Conservation (phyloP, 164 flowering plant genomes). For the Chimonanthus praecox region DNA sequence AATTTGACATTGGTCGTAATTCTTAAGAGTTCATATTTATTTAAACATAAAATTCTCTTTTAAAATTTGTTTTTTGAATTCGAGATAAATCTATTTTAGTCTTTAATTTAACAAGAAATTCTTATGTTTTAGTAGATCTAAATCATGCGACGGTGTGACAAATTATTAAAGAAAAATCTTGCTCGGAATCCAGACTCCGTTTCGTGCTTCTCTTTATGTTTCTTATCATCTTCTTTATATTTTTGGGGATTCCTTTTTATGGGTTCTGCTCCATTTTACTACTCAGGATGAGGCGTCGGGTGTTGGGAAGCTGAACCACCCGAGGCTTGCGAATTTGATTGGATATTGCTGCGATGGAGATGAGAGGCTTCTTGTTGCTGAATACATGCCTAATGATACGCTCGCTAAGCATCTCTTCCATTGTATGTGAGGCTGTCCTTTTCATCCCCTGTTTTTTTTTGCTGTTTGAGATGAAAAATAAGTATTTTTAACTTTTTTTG, state of each 20-base stretch:
- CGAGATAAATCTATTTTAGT: too few species aligned
- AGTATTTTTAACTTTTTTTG: too few species aligned
- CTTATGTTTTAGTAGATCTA: too few species aligned
- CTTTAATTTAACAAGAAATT: too few species aligned
- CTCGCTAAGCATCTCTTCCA: slow-evolving; percentile 92
- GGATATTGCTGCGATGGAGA: slow-evolving; percentile 97
- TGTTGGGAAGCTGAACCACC: slow-evolving; percentile 78
- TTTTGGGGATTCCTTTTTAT: not conserved
- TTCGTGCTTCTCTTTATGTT: not conserved
- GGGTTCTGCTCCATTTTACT: not conserved
- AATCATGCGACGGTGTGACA: too few species aligned
- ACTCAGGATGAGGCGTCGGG: slow-evolving; percentile 87
- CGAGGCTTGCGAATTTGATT: slow-evolving; percentile 81
- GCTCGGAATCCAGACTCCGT: too few species aligned
- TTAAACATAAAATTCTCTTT: too few species aligned
- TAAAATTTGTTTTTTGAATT: too few species aligned
- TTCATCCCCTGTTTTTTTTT: not conserved
- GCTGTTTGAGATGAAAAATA: not conserved
- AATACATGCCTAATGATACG: too few species aligned
- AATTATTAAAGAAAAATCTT: too few species aligned
- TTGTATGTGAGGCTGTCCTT: slow-evolving; percentile 41
- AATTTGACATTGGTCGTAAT: not conserved
- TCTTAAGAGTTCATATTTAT: not conserved
- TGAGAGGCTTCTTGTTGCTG: slow-evolving; percentile 44
- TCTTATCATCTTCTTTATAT: not conserved